Conservation (phyloP, 1,284 basidiomycete species). For the Phellopilus nigrolimitatus region DNA sequence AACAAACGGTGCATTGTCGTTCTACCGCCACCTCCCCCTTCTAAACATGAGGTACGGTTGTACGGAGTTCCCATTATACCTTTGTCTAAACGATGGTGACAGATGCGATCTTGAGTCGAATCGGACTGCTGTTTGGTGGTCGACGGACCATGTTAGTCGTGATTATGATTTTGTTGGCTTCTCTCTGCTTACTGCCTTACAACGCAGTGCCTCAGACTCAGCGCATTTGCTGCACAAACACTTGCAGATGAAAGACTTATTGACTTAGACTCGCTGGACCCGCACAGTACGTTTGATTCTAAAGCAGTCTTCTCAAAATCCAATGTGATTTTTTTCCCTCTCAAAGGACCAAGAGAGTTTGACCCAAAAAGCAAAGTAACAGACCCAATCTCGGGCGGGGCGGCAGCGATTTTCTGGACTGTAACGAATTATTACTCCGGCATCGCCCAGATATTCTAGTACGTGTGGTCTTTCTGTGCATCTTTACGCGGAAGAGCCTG, state of each 20-base stretch:
- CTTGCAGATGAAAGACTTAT: constrained; percentile 43
- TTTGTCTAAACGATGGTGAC: not conserved
- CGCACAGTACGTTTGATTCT: constrained; percentile 39
- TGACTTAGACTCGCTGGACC: constrained; percentile 39
- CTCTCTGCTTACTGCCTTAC: not conserved
- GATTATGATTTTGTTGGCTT: not conserved
- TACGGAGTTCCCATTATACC: not conserved
- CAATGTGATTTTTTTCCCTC: not conserved
- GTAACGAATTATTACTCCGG: constrained; percentile 43
- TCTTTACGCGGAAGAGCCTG: constrained; percentile 7
- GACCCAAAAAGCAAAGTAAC: constrained; percentile 34
- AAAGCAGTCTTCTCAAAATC: not conserved
- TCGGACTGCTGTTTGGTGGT: constrained; percentile 56
- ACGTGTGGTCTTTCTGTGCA: constrained; percentile 18
- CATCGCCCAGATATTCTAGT: constrained; percentile 44
- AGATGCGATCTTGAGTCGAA: constrained; percentile 52
- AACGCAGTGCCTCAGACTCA: constrained; percentile 44
- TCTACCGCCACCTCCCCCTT: constrained; percentile 58
- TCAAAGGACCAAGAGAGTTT: constrained; percentile 5
- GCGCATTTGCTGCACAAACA: constrained; percentile 48
- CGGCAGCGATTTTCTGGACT: constrained; percentile 45
- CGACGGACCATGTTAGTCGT: constrained; percentile 39
- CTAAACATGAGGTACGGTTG: constrained; percentile 46
- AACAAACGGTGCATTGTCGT: constrained; percentile 45
- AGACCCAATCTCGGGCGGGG: constrained; percentile 44